A percentile compares a stretch with the other conserved stretches of the same genome.
Conservation (phyloP, 2,329 filamentous ascomycete genomes). For the Zymoseptoria brevis region DNA sequence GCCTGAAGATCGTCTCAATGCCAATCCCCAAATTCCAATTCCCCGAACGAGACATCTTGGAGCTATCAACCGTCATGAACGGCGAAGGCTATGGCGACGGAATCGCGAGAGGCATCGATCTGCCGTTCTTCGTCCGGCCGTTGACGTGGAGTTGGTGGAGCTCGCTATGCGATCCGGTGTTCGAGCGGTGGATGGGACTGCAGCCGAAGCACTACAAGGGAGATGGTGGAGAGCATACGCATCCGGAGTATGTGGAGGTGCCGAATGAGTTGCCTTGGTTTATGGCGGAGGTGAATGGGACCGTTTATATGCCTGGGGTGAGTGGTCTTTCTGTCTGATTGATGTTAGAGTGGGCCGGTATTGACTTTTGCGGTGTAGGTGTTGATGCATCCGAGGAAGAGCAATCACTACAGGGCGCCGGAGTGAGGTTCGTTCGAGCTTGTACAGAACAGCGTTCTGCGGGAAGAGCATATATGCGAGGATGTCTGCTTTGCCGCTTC, state of each 20-base stretch:
- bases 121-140: constrained; percentile 21
- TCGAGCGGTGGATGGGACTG: constrained; percentile 29
- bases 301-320: constrained; percentile 28
- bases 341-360: background rate
- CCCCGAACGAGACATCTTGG: constrained; percentile 17
- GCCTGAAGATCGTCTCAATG: constrained; percentile 33
- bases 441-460: background rate
- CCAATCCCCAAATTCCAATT: constrained; percentile 32
- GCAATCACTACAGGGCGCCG: constrained; percentile 7
- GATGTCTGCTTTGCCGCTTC: too few relatives aligned
- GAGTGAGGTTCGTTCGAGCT: background rate
- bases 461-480: too few relatives aligned
- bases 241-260: constrained; percentile 3
- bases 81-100: constrained; percentile 15
- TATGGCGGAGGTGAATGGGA: constrained; percentile 21
- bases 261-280: constrained; percentile 25
- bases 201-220: constrained; percentile 7
- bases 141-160: constrained; percentile 28
- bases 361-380: constrained; percentile 15
- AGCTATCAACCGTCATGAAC: constrained; percentile 26
- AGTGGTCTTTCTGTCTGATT: background rate
- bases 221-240: background rate
- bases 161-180: constrained; percentile 27
- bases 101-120: constrained; percentile 17
- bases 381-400: constrained; percentile 35